Evolutionary conservation across 805 yeast species (phyloP), one percentile per base, ranked within the genome.

Genomic region (Lachancea dasiensis): DNA sequence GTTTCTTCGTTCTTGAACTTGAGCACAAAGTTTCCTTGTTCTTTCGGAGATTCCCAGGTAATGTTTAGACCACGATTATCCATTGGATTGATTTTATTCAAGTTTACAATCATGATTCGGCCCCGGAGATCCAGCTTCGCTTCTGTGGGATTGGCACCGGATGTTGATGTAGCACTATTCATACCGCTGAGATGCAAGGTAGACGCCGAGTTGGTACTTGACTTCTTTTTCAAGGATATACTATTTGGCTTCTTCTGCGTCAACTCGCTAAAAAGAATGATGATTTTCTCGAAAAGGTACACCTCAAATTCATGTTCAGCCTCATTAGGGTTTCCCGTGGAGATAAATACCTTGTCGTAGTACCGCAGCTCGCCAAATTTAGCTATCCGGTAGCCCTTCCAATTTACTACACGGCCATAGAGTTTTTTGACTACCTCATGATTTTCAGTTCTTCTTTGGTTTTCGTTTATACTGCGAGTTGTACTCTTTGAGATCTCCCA

Each of bases 391-490:
- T 86, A 86, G 16, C 96, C 97, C 50, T 86, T 78, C 98, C 98
- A 92, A 62, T 89, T 95, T 16, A 71, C 68, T 8, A 90, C 94
- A 41, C 89, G 74, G 15, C 77, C 84, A 38, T 73, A 70, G 30
- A 92, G 69, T 37, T 80, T 81, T 48, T 74, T 76, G 28, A 84
- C 69, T 25, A 76, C 72, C 41, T 79, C 82, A 38, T 78, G 73
- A 60, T 92, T 92, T 58, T 92, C 98, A 1, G 92, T 80, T 47
- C 84, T 71, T 61, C 99, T 74, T 64, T 89, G 96, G 14, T 95
- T 86, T 59, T 92, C 98, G 63, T 92, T 92, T 24, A 92, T 90
- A 48, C 77, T 79, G 48, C 76, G 73, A 15, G 96, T 95, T 51
- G 90, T 89, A 46, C 79, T 87, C 50, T 79, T 85, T 54, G 90